Base-by-base conservation (phyloP, 2,329 filamentous ascomycete species). In the Coniochaeta hoffmannii region DNA sequence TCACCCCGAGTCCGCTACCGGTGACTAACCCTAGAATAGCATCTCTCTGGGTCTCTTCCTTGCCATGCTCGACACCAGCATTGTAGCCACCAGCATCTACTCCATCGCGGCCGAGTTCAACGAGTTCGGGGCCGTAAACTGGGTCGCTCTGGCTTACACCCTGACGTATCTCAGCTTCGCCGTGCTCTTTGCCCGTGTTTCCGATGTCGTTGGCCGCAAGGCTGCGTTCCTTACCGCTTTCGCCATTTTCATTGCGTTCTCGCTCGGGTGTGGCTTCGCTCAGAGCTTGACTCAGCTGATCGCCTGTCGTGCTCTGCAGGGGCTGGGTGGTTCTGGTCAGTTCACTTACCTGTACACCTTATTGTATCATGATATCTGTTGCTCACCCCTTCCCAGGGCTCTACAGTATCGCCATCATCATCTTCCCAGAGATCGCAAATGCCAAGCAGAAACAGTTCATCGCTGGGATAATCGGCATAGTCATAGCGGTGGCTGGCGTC, bases 11-110 rank as follows among this genome's bases (percentile, higher is more conserved):
- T 32, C 30, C 30, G 12, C 7, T 8, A 32, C 30, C 30, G 30
- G 14, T 52, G 5, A 28, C 50, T 53, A 15, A 53, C 15, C 4
- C 14, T 6, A n/a, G 8, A 22, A 22, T 35, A 82, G 78, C 15
- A 66, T 81, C 14, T 75, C 71, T 19, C 66, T 77, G 6, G 81
- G 80, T 3, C 71, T 85, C 1, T 80, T 83, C 54, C 72, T 85
- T 50, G 78, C 82, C 28, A 75, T 83, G 61, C 65, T 83, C n/a
- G 81, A 85, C 64, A 76, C 77, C 1, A 81, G 81, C 3, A 83
- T 85, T 35, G 77, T 85, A 1, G 80, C 81, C 1, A 84, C 81
- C 12, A 78, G 78, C 46, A 66, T 85, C 10, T 78, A 78, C 61
- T 71, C 71, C n/a, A 84, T 85, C 50, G 77, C 76, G 1, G 64